Base-by-base conservation (phyloP, 2,329 filamentous ascomycete species). In the Claviceps spartinae region DNA sequence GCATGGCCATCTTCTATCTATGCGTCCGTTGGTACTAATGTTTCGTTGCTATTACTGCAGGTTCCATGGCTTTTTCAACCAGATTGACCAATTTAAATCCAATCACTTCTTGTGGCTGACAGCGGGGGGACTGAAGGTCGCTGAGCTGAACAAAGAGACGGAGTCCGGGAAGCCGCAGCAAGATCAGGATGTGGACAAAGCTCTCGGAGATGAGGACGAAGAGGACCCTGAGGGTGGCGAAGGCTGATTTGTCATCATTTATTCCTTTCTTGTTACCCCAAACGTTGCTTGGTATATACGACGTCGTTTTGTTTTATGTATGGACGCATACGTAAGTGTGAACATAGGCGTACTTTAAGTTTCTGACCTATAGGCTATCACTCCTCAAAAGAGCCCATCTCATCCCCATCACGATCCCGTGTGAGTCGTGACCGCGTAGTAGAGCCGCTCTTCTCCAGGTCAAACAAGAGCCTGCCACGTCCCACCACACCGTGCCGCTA, bases 1-100 rank as follows among this genome's bases (percentile, higher is more conserved):
- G 26, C 26, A 30, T 30, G 3, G 1, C 3, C 26, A 9, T 30
- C 26, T 11, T 30, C 26, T 30, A 30, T 43, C 3, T 20, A n/a
- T 41, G 37, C 14, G 37, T 40, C 8, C 18, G 9, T 20, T 34
- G n/a, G 5, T 37, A 52, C 58, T 59, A 56, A 60, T 56, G 51
- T 30, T 6, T 30, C 18, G 1, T 30, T 36, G 2, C 5, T 40
- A 5, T 22, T 1, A 7, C 16, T 49, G 20, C 59, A 87, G 83
- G 16, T 89, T 89, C 67, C 82, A 86, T 60, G 75, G 79, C 42
- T 89, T 88, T 68, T 88, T 88, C 70, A 82, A 86, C 63, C 85
- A 89, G 66, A 78, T 89, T 54, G 85, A 90, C 63, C 82, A 83
- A 63, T 88, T 84, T 69, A 77, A 78, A 57, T 79, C 78, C 11